A percentile compares a stretch with the other conserved stretches of the same genome.
These are phyloP conservation scores for Rhexocercosporidium sp. DNA, from an alignment of 2,329 filamentous ascomycete species.

Conservation along the genomic window DNA sequence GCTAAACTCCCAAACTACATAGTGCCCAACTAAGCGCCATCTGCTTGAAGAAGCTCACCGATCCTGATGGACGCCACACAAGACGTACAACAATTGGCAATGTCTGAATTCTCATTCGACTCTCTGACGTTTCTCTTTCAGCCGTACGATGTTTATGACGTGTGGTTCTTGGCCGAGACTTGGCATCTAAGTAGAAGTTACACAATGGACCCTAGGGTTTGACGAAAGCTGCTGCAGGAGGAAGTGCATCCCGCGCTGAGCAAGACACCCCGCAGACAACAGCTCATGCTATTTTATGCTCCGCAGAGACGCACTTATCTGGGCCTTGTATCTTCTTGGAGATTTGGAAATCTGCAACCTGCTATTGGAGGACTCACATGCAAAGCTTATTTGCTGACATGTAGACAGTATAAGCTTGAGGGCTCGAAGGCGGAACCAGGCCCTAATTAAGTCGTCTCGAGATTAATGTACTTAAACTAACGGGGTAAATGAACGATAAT, in stretches of 20 bases:
- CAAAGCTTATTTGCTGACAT: background rate
- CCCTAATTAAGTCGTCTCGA: background rate
- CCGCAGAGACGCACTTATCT: background rate
- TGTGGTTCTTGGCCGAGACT: background rate
- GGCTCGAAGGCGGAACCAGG: background rate
- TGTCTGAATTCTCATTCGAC: background rate
- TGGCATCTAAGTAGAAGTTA: background rate
- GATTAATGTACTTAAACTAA: background rate
- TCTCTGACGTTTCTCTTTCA: background rate
- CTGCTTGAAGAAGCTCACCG: slow-evolving; percentile 1
- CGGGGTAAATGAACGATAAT: background rate
- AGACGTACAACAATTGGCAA: background rate
- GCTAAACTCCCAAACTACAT: background rate
- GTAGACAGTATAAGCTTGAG: background rate
- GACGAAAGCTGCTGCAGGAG: background rate
- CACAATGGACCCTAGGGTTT: background rate
- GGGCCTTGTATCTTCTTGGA: background rate
- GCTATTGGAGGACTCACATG: background rate
- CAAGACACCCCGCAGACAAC: background rate
- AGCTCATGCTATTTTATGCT: background rate
- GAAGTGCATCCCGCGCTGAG: background rate
- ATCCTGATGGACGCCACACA: background rate
- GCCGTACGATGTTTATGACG: background rate
- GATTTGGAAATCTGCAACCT: background rate
- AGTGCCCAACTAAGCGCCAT: background rate